Evolutionary conservation across 108 stramenopile genomes (phyloP).

Genomic region (Tribonema minus): DNA sequence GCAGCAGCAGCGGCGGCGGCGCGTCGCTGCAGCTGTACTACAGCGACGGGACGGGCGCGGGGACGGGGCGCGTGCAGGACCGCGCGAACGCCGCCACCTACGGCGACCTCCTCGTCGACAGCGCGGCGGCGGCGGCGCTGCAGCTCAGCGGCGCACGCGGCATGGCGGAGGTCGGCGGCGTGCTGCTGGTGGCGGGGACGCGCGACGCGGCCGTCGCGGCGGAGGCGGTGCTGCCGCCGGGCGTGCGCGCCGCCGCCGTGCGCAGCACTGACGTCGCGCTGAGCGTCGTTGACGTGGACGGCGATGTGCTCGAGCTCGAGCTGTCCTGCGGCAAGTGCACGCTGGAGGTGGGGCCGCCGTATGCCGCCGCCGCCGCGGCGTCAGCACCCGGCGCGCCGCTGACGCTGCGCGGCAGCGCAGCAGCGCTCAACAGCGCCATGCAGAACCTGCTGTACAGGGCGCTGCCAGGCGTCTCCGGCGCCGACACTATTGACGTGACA

Average conservation of each 20-base stretch:
- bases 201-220: constrained; percentile 9
- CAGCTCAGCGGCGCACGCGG: too few relatives aligned
- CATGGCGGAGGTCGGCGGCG: too few relatives aligned
- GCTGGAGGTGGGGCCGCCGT: background rate
- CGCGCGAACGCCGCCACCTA: constrained; percentile 26
- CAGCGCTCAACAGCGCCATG: constrained; percentile 17
- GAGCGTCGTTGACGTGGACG: constrained; percentile 24
- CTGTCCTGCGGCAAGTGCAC: background rate
- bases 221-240: background rate
- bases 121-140: background rate
- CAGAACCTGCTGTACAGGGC: constrained; percentile 19
- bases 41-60: constrained; percentile 28
- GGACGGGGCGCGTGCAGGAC: constrained; percentile 36
- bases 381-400: background rate
- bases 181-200: background rate
- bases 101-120: constrained; percentile 17
- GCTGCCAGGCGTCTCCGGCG: too few relatives aligned
- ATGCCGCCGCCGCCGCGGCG: background rate
- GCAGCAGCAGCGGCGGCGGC: constrained; percentile 7
- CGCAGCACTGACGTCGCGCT: background rate
- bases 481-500: background rate
- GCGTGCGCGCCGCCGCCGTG: background rate
- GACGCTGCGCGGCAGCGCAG: constrained; percentile 19
- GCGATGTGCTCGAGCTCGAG: background rate
- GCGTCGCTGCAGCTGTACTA: constrained; percentile 36